phyloP scores from a whole-genome alignment of 148 eudicot species.

The Diospyros lotus region DNA sequence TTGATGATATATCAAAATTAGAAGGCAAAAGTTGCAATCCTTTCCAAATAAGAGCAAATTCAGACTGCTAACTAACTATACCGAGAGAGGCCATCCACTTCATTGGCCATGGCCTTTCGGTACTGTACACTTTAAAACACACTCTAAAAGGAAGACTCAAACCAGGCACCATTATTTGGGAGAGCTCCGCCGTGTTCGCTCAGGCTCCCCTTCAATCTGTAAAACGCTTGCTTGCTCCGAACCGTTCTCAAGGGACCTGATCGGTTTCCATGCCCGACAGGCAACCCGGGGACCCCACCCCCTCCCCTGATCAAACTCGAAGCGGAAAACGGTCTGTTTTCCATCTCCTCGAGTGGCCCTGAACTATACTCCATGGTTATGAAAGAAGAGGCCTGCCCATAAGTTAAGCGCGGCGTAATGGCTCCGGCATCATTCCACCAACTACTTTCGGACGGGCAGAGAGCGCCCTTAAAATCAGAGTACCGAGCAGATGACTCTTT shows the following conservation, averaged over 20 bases:
- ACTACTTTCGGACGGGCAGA: constrained; percentile 76
- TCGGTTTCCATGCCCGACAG: constrained; percentile 68
- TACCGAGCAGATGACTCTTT: constrained; percentile 72
- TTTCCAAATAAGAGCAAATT: constrained; percentile 9
- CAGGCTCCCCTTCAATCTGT: constrained; percentile 70
- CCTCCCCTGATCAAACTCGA: constrained; percentile 48
- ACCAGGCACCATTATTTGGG: constrained; percentile 36
- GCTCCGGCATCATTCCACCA: constrained; percentile 81
- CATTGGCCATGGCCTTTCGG: constrained; percentile 23
- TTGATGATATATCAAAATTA: too few relatives aligned
- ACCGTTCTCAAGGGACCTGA: constrained; percentile 86
- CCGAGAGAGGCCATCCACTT: constrained; percentile 22
- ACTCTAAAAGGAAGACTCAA: constrained; percentile 46
- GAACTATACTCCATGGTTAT: constrained; percentile 98
- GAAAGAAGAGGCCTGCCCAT: constrained; percentile 68
- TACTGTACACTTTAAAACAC: constrained; percentile 51
- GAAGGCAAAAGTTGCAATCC: neutral
- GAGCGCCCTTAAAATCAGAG: constrained; percentile 71
- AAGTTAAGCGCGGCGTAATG: constrained; percentile 47
- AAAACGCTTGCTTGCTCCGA: constrained; percentile 56
- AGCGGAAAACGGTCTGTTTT: constrained; percentile 64
- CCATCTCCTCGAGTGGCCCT: constrained; percentile 67
- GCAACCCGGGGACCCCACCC: constrained; percentile 36
- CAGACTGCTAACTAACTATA: constrained; percentile 14
- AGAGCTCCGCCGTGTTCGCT: constrained; percentile 75